These are phyloP conservation scores for Alternaria infectoria DNA, from an alignment of 2,329 filamentous ascomycete species.

Conservation along the genomic window DNA sequence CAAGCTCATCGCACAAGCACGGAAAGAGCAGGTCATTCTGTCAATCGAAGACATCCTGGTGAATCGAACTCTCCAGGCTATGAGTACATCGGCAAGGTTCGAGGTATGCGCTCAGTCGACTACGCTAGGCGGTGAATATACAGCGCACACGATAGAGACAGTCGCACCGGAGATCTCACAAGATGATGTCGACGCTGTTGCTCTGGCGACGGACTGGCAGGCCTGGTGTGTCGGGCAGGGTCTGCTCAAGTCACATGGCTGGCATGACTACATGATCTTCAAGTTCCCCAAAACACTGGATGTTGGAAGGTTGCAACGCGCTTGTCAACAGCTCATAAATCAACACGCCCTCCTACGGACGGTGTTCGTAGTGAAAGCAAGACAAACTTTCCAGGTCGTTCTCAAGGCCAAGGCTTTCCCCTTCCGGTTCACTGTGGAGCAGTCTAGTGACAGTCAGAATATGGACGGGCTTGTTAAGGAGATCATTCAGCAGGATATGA, in stretches of 20 bases:
- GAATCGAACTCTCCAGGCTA: not conserved
- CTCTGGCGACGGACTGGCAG: slow-evolving; percentile 4
- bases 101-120: not conserved
- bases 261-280: slow-evolving; percentile 10
- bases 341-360: not conserved
- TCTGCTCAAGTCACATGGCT: slow-evolving; percentile 6
- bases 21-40: not conserved
- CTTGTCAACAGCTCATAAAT: not conserved
- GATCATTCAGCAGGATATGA: not conserved
- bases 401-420: not conserved
- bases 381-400: slow-evolving; percentile 1
- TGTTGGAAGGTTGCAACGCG: not conserved
- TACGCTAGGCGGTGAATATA: not conserved
- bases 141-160: not conserved
- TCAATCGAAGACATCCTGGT: not conserved
- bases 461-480: not conserved
- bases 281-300: not conserved
- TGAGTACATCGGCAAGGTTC: slow-evolving; percentile 1
- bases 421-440: not conserved
- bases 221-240: slow-evolving; percentile 4
- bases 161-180: not conserved
- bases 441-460: not conserved
- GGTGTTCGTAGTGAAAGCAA: not conserved
- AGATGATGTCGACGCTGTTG: not conserved
- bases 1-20: slow-evolving; percentile 4